Evolutionary conservation across 306 rosid genomes (phyloP).

Genomic region (Prunus davidiana): DNA sequence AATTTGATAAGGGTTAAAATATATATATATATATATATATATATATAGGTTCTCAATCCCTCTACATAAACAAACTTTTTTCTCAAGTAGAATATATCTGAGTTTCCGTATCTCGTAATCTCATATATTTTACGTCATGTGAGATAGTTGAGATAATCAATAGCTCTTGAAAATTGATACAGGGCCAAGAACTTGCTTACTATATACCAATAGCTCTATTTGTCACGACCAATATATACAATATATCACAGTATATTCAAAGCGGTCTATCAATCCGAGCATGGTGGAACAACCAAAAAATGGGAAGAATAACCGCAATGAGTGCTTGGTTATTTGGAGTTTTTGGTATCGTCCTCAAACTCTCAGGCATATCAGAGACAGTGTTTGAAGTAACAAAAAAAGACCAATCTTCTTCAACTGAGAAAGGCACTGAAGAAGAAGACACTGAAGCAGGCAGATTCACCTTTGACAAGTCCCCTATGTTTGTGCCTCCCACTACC

Average conservation of each 20-base stretch:
- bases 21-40: too few species aligned
- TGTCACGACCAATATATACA: constrained; percentile 15
- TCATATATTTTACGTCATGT: too few species aligned
- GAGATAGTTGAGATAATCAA: too few species aligned
- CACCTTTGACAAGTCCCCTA: constrained; percentile 51
- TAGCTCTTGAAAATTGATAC: not conserved
- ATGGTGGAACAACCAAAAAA: constrained; percentile 80
- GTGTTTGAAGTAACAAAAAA: constrained; percentile 61
- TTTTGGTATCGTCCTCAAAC: constrained; percentile 32
- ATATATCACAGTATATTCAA: constrained; percentile 28
- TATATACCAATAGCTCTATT: constrained; percentile 32
- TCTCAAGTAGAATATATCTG: too few species aligned
- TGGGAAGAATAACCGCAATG: constrained; percentile 41
- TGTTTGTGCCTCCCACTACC: constrained; percentile 58
- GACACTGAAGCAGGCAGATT: constrained; percentile 23
- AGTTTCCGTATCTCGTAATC: too few species aligned
- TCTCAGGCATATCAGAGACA: constrained; percentile 39
- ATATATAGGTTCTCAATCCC: too few species aligned
- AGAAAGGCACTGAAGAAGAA: not conserved
- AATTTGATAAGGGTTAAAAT: too few species aligned
- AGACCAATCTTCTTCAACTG: constrained; percentile 24
- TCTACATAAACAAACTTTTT: too few species aligned
- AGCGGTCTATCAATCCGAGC: constrained; percentile 40
- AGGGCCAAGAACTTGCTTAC: constrained; percentile 35
- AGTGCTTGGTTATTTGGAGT: constrained; percentile 47